phyloP scores from a whole-genome alignment of 345 rosid genomes.

The Arabis alpina region DNA sequence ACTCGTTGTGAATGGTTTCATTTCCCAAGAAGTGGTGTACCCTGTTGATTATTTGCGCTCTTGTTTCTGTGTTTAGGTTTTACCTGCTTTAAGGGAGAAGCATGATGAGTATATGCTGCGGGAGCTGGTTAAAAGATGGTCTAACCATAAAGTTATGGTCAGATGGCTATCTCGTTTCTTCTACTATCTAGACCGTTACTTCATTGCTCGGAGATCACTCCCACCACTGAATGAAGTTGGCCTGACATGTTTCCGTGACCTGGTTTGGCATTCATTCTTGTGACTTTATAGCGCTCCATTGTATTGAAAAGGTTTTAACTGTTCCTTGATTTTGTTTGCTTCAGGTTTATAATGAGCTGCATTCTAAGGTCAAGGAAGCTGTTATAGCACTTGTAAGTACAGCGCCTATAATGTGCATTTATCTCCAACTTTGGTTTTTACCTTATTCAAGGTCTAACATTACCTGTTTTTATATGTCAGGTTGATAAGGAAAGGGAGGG shows the following conservation, averaged over 20 bases:
- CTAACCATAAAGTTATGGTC: slow-evolving; percentile 87
- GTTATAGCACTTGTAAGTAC: slow-evolving; percentile 67
- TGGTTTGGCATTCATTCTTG: slow-evolving; percentile 49
- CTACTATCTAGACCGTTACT: slow-evolving; percentile 86
- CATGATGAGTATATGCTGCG: slow-evolving; percentile 86
- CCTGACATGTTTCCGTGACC: slow-evolving; percentile 77
- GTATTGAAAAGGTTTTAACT: not conserved
- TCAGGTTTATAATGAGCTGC: slow-evolving; percentile 66
- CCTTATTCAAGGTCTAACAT: slow-evolving; percentile 24
- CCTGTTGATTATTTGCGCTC: not conserved
- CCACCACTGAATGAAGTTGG: slow-evolving; percentile 84
- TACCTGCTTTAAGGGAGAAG: slow-evolving; percentile 72
- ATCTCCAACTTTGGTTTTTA: not conserved
- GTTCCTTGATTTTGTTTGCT: not conserved
- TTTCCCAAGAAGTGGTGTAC: not conserved
- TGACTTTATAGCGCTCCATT: not conserved
- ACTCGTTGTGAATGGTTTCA: not conserved
- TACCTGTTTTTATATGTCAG: slow-evolving; percentile 42
- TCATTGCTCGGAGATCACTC: slow-evolving; percentile 74
- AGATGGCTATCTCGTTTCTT: slow-evolving; percentile 90
- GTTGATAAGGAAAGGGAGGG: slow-evolving; percentile 91
- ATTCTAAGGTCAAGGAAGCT: slow-evolving; percentile 67
- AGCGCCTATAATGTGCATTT: slow-evolving; percentile 2
- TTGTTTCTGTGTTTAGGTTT: slow-evolving; percentile 51
- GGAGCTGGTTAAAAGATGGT: slow-evolving; percentile 84